Evolutionary conservation across 345 rosid genomes (phyloP).

Genomic region (Acer yangbiense): DNA sequence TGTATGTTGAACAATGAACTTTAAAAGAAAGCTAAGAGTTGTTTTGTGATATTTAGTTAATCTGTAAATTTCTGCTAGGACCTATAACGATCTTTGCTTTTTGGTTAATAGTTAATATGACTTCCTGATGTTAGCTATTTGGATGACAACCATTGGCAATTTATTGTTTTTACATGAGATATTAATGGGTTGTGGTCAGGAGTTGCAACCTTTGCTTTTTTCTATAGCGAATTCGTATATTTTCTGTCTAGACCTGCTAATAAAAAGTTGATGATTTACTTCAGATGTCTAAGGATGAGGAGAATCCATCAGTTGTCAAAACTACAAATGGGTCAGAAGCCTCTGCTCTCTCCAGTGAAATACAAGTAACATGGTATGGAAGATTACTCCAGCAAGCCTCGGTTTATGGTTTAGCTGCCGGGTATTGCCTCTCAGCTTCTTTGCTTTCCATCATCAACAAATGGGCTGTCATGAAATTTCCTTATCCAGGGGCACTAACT

Average conservation of each 20-base stretch:
- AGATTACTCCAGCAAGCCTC: conserved; percentile 57
- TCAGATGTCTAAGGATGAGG: conserved; percentile 55
- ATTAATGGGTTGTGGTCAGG: background rate
- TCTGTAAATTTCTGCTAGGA: no score
- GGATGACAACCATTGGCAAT: no score
- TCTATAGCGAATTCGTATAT: background rate
- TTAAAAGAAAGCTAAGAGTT: no score
- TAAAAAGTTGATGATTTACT: background rate
- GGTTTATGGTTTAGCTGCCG: conserved; percentile 80
- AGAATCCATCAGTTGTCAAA: conserved; percentile 36
- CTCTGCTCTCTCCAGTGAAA: conserved; percentile 13
- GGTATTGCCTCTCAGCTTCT: conserved; percentile 93
- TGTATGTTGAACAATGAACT: no score
- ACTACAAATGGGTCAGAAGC: conserved; percentile 25
- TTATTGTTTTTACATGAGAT: background rate
- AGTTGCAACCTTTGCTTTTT: background rate
- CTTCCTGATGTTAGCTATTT: no score
- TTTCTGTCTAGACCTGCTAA: background rate
- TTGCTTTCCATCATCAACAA: conserved; percentile 94
- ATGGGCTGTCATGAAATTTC: conserved; percentile 97
- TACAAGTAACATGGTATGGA: conserved; percentile 44
- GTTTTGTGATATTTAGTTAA: no score
- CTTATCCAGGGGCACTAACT: conserved; percentile 94
- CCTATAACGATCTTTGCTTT: no score
- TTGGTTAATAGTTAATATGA: no score